Evolutionary conservation across 495 filamentous ascomycete species (phyloP), one percentile per base, ranked within the genome.

Genomic region (Bacidia rubella): DNA sequence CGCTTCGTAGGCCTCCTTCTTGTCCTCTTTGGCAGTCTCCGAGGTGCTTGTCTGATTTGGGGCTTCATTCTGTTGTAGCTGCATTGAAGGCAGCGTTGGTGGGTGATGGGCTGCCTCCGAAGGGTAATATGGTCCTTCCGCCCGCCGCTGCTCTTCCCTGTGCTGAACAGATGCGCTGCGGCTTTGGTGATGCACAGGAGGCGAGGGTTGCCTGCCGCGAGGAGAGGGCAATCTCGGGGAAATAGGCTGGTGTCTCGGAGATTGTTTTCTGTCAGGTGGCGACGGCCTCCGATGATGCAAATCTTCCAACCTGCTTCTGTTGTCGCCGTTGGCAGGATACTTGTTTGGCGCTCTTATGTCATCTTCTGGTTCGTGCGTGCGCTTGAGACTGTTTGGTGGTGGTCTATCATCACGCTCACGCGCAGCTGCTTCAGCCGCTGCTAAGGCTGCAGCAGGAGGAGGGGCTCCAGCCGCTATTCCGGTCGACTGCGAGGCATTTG

Each of bases 71-170:
- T 69, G 60, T 24, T 70, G 62, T n/a, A 50, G 22, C 57, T 89
- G 83, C 54, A 85, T 81, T 17, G 83, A 78, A 15, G 82, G 78
- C 53, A 88, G 71, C 2, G 82, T 77, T 21, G 79, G 83, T 10
- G 85, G 84, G 61, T 94, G 89, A 66, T 94, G 89, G 3, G 89
- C 87, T 23, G 86, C 86, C 62, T 93, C 89, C 1, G 89, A 93
- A 4, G 89, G 89, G 58, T 93, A 85, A 57, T 94, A 94, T 44
- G 75, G 77, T 44, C 90, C 85, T 50, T 85, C 83, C 23, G 71
- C 70, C 29, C 82, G 80, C 32, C 81, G 78, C 57, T 83, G 76
- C 56, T 86, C 82, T 29, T 86, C 84, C 46, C 68, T 70, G 25
- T 82, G 78, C 50, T 76, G 75, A 58, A 90, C 87, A 4, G 86